Evolutionary conservation across 139 green algal species (phyloP).

Genomic region (Picochlorum sp.): DNA sequence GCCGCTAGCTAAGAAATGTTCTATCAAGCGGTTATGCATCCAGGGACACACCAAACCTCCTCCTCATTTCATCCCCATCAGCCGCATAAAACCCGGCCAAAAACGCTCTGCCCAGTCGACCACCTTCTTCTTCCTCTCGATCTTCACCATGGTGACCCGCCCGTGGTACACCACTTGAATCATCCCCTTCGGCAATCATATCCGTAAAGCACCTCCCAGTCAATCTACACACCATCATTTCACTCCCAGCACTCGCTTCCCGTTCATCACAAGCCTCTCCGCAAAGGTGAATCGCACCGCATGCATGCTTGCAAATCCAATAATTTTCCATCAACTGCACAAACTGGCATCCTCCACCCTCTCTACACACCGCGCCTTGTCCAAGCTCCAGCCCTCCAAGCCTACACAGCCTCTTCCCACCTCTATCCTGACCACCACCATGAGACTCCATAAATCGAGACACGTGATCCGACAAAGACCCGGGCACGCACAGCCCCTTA

Average conservation of each 20-base stretch:
- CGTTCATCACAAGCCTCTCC: conserved; percentile 2
- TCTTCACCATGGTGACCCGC: neutral
- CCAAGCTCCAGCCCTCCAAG: neutral
- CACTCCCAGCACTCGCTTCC: neutral
- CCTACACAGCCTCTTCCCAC: neutral
- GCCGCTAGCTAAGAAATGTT: neutral
- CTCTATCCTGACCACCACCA: neutral
- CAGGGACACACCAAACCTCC: conserved; percentile 4
- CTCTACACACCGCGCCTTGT: neutral
- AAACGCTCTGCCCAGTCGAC: conserved; percentile 20
- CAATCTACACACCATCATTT: conserved; percentile 12
- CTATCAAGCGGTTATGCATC: neutral
- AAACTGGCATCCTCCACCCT: neutral
- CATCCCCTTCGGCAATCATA: neutral
- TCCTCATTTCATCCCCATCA: neutral
- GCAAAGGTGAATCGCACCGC: conserved; percentile 14
- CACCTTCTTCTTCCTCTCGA: conserved; percentile 9
- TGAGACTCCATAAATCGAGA: neutral
- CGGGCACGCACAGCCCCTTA: neutral
- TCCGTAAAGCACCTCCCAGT: conserved; percentile 8
- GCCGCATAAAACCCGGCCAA: conserved; percentile 8
- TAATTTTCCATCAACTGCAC: neutral
- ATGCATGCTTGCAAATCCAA: conserved; percentile 1
- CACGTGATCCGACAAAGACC: neutral
- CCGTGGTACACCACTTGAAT: neutral